These are phyloP conservation scores for Pouteria campechiana DNA, from an alignment of 179 eudicot species.

Conservation along the genomic window DNA sequence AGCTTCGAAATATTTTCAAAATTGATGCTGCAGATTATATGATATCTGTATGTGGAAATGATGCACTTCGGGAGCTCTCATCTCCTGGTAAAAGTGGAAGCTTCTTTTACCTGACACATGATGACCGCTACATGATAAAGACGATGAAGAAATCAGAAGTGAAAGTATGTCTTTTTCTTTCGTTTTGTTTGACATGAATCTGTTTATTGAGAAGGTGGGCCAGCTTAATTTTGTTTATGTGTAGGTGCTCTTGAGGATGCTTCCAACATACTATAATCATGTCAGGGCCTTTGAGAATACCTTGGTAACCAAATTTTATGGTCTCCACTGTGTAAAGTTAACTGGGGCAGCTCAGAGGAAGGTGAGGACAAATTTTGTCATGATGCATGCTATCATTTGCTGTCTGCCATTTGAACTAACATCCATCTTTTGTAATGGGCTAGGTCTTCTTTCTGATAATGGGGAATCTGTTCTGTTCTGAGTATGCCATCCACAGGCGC, in stretches of 20 bases:
- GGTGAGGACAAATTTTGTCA: slow-evolving; percentile 23
- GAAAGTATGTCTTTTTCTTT: slow-evolving; percentile 27
- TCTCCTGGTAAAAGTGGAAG: slow-evolving; percentile 96
- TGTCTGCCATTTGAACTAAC: not conserved
- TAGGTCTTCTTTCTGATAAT: slow-evolving; percentile 90
- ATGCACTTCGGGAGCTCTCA: slow-evolving; percentile 83
- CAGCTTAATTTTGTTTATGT: not conserved
- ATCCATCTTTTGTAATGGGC: not conserved
- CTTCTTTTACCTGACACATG: slow-evolving; percentile 81
- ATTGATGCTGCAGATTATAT: slow-evolving; percentile 94
- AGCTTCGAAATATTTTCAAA: slow-evolving; percentile 78
- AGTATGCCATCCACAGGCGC: slow-evolving; percentile 62
- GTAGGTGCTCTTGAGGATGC: slow-evolving; percentile 86
- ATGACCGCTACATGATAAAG: slow-evolving; percentile 93
- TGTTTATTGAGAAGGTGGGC: not conserved
- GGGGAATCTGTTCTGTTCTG: slow-evolving; percentile 84
- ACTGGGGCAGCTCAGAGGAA: slow-evolving; percentile 74
- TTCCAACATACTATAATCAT: slow-evolving; percentile 70
- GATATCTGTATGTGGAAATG: slow-evolving; percentile 81
- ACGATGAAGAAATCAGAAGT: slow-evolving; percentile 90
- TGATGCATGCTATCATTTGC: not conserved
- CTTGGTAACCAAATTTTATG: slow-evolving; percentile 68
- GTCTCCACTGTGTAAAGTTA: slow-evolving; percentile 81
- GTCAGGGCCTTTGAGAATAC: slow-evolving; percentile 77
- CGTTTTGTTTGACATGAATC: not conserved